Percentiles rank a stretch among this genome's conserved stretches.
Conservation (phyloP, 2,329 filamentous ascomycete genomes). For the Diaporthe citriasiana region DNA sequence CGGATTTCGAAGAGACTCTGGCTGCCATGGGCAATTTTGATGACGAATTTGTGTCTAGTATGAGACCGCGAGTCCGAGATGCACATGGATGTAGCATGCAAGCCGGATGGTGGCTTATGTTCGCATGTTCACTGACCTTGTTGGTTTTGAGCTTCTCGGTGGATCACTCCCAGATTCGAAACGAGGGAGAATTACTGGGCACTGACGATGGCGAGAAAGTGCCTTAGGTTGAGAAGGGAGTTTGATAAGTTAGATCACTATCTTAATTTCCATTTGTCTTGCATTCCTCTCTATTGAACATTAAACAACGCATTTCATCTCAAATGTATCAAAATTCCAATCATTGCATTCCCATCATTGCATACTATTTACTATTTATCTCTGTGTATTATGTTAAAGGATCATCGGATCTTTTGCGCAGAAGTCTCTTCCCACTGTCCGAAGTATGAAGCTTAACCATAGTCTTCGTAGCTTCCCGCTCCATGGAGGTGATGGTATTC, state of each 20-base stretch:
- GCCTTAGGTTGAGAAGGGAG: background rate
- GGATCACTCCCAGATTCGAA: rapidly evolving
- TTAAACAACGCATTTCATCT: background rate
- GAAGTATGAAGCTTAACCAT: background rate
- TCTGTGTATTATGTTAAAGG: background rate
- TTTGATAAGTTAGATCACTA: background rate
- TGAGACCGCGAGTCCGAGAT: background rate
- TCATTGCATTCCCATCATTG: too few relatives aligned
- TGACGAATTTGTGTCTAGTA: too few relatives aligned
- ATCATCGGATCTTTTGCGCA: background rate
- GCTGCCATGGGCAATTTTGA: background rate
- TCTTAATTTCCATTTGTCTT: background rate
- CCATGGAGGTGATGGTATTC: background rate
- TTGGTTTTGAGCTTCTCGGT: background rate
- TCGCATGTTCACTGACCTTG: background rate
- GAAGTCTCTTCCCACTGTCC: background rate
- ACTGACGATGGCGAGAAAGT: background rate
- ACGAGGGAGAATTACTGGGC: background rate
- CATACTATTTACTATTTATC: too few relatives aligned
- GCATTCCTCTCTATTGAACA: too few relatives aligned
- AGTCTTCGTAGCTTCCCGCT: background rate
- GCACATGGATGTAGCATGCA: background rate
- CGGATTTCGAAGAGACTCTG: background rate
- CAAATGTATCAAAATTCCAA: background rate
- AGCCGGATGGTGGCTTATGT: background rate